Conservation (phyloP, 345 rosid genomes). For the Populus davidiana region DNA sequence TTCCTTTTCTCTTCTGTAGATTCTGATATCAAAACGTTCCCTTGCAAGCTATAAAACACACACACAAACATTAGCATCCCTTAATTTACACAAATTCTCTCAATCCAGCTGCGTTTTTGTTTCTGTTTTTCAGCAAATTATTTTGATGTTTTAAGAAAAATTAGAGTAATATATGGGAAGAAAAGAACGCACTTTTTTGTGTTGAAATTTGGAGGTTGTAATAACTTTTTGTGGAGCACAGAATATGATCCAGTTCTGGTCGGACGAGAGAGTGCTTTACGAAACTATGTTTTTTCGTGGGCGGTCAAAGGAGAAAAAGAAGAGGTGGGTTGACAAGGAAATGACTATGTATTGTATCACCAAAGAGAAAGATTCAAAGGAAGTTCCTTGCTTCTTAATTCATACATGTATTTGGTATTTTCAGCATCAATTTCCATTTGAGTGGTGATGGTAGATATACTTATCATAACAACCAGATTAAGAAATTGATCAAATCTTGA, state of each 20-base stretch:
- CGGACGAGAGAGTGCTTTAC: background rate
- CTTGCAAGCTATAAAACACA: too few species aligned
- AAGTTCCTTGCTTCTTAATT: background rate
- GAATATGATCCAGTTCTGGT: background rate
- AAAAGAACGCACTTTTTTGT: slow-evolving; percentile 3
- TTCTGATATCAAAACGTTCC: background rate
- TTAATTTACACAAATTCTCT: too few species aligned
- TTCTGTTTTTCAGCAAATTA: background rate
- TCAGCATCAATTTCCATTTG: background rate
- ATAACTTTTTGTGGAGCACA: background rate
- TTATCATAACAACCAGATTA: background rate
- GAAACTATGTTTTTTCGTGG: background rate
- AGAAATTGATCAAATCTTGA: background rate
- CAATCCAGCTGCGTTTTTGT: background rate
- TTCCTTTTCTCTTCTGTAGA: background rate
- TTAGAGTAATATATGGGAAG: background rate
- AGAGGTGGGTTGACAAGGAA: background rate
- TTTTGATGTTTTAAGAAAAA: background rate
- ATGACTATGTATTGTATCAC: background rate
- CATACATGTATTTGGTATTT: too few species aligned
- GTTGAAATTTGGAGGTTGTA: background rate
- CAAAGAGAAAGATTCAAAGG: background rate
- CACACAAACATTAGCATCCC: background rate
- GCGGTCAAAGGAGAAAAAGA: background rate
- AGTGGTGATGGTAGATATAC: background rate